Percentiles rank a stretch among this genome's conserved stretches.
Evolutionary conservation across 352 stramenopile genomes (phyloP).

Genomic region (Phytophthora capsici): DNA sequence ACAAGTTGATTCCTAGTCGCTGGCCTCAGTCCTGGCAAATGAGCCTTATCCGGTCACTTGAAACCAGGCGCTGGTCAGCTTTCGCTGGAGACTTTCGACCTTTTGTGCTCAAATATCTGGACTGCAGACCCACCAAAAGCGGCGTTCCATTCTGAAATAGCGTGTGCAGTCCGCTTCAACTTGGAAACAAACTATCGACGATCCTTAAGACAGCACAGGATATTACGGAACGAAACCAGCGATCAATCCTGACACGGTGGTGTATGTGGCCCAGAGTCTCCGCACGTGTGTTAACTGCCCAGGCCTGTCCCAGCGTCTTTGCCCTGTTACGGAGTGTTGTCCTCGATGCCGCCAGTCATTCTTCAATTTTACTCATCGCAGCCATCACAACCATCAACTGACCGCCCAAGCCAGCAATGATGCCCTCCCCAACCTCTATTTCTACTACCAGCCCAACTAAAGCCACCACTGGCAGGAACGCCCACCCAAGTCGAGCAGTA

Average conservation of each 20-base stretch:
- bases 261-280: conserved; percentile 30
- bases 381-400: conserved; percentile 15
- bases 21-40: conserved; percentile 39
- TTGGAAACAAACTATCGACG: no score
- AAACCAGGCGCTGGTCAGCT: conserved; percentile 33
- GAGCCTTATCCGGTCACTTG: conserved; percentile 28
- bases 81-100: conserved; percentile 22
- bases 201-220: not conserved
- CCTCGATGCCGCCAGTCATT: conserved; percentile 19
- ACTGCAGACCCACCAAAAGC: conserved; percentile 27
- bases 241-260: conserved; percentile 4
- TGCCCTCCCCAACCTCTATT: conserved; percentile 19
- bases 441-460: conserved; percentile 9
- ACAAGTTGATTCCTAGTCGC: conserved; percentile 28
- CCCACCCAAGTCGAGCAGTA: conserved; percentile 24
- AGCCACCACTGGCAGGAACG: conserved; percentile 1
- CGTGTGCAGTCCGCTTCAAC: conserved; percentile 18
- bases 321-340: conserved; percentile 2
- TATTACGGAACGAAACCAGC: conserved; percentile 16
- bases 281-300: conserved; percentile 20
- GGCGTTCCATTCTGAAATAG: conserved; percentile 8
- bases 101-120: conserved; percentile 40
- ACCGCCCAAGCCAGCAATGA: not conserved
- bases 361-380: conserved; percentile 33
- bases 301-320: conserved; percentile 34